Percentiles rank a stretch among this genome's conserved stretches.
phyloP scores from a whole-genome alignment of 768 basidiomycete species.

The Termitomyces titanicus region DNA sequence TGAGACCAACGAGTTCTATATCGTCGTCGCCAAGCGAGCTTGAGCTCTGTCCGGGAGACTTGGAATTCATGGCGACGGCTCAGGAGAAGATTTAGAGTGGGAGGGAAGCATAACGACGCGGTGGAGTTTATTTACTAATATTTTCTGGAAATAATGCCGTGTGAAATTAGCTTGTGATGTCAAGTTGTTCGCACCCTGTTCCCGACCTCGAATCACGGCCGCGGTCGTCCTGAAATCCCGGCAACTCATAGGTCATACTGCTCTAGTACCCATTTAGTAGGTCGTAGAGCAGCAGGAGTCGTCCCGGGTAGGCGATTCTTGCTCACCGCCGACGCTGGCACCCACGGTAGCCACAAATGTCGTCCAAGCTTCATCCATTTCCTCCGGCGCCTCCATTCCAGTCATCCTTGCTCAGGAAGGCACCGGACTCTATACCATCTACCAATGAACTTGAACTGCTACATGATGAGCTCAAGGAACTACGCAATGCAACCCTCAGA shows the following conservation, averaged over 20 bases:
- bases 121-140: constrained; percentile 11
- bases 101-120: background rate
- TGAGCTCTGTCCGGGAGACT: constrained; percentile 27
- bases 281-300: constrained; percentile 11
- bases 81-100: background rate
- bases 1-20: constrained; percentile 33
- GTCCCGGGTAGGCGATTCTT: constrained; percentile 6
- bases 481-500: constrained; percentile 53
- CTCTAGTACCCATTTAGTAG: constrained; percentile 10
- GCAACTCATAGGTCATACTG: constrained; percentile 7
- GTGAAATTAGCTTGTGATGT: constrained; percentile 20
- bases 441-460: constrained; percentile 69
- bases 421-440: constrained; percentile 64
- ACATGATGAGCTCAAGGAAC: constrained; percentile 53
- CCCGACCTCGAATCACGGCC: constrained; percentile 29
- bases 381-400: constrained; percentile 43
- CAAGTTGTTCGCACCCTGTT: constrained; percentile 36
- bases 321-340: constrained; percentile 5
- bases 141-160: constrained; percentile 12
- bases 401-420: constrained; percentile 60
- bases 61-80: constrained; percentile 20
- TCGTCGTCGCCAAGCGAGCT: constrained; percentile 25
- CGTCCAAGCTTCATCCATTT: constrained; percentile 55
- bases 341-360: constrained; percentile 40
- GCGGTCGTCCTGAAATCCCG: constrained; percentile 18